A percentile compares a stretch with the other conserved stretches of the same genome.
Conservation (phyloP, 306 rosid species). For the Inga oerstediana region DNA sequence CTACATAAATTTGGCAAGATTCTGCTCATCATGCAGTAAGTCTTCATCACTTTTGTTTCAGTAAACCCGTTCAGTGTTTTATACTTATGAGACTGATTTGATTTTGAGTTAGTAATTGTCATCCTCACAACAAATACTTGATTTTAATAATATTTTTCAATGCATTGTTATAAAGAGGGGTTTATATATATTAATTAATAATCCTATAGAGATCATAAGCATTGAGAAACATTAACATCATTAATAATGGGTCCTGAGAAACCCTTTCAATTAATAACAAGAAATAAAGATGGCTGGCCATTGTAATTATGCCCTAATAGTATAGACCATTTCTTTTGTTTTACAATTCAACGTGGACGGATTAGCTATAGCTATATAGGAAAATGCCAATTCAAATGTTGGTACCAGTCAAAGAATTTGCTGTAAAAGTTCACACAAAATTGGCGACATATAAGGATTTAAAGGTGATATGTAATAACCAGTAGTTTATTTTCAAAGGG, state of each 20-base stretch:
- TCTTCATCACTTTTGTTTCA: not conserved
- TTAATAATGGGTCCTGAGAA: slow-evolving; percentile 4
- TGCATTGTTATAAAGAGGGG: not conserved
- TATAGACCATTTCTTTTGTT: not conserved
- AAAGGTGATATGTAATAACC: slow-evolving; percentile 15
- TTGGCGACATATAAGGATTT: slow-evolving; percentile 36
- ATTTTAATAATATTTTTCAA: not conserved
- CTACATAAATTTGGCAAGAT: not conserved
- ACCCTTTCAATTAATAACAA: not conserved
- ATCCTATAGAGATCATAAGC: not conserved
- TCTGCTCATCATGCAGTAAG: not conserved
- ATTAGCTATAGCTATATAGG: slow-evolving; percentile 5
- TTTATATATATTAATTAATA: not conserved
- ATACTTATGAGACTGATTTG: not conserved
- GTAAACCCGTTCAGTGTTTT: not conserved
- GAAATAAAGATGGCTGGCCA: not conserved
- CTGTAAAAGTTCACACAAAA: slow-evolving; percentile 30
- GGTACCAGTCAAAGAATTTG: slow-evolving; percentile 25
- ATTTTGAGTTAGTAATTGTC: not conserved
- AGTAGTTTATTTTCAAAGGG: slow-evolving; percentile 23
- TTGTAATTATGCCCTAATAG: slow-evolving; percentile 30
- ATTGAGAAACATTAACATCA: not conserved
- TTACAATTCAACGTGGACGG: slow-evolving; percentile 14
- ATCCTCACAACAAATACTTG: not conserved
- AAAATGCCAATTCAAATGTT: slow-evolving; percentile 24